These are phyloP conservation scores for Aspergillus ruber DNA, from an alignment of 2,329 filamentous ascomycete genomes.

Conservation along the genomic window DNA sequence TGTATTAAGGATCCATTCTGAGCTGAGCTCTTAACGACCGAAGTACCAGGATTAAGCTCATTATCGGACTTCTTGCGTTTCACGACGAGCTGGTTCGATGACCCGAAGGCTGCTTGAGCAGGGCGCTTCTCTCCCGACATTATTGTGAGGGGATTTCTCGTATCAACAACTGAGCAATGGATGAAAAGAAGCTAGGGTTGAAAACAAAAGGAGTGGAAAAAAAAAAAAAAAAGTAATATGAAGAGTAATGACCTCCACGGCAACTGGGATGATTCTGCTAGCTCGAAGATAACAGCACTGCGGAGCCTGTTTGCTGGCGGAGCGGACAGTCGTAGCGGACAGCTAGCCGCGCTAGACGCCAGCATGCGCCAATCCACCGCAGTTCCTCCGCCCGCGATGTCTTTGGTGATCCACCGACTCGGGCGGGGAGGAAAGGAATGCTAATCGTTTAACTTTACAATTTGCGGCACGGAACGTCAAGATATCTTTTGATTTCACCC, in stretches of 20 bases:
- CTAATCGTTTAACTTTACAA: slow-evolving; percentile 7
- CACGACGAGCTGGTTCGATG: slow-evolving; percentile 67
- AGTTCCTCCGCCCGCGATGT: slow-evolving; percentile 11
- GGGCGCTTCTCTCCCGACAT: slow-evolving; percentile 93
- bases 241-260: neutral
- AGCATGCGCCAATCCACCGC: slow-evolving; percentile 7
- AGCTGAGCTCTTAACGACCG: slow-evolving; percentile 50
- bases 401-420: slow-evolving; percentile 11
- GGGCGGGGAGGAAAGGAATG: slow-evolving; percentile 13
- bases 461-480: neutral
- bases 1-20: slow-evolving; percentile 60
- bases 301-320: slow-evolving; percentile 2
- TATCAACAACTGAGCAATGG: neutral
- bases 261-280: neutral
- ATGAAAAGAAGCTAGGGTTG: too few species aligned
- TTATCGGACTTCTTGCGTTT: slow-evolving; percentile 77
- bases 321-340: neutral
- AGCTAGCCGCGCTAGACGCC: slow-evolving; percentile 20
- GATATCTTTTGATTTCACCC: neutral
- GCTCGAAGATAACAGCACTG: neutral
- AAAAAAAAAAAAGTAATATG: neutral
- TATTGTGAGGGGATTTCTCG: slow-evolving; percentile 11
- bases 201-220: neutral
- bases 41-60: slow-evolving; percentile 49
- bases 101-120: slow-evolving; percentile 74